Conservation (phyloP, 805 yeast genomes). For the Yamadazyma philogaea region DNA sequence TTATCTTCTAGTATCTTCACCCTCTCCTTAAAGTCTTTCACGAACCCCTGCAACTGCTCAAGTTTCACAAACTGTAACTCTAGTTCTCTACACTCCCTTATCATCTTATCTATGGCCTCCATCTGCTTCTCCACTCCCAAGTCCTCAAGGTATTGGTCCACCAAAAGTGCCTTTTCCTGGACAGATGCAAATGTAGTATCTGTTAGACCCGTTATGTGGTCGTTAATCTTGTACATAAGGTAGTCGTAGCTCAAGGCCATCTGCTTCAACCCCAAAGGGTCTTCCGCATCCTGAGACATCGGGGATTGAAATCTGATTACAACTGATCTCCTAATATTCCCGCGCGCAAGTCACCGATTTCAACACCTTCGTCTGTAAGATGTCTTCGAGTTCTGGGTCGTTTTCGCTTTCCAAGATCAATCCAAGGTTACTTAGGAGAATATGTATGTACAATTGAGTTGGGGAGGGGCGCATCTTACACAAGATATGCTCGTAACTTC, state of each 20-base stretch:
- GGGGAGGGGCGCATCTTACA: no score
- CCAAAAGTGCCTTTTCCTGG: constrained; percentile 27
- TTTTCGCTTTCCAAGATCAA: constrained; percentile 44
- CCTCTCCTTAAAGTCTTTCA: constrained; percentile 39
- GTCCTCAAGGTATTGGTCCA: constrained; percentile 24
- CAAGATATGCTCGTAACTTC: no score
- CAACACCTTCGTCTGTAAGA: not conserved
- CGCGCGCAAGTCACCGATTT: constrained; percentile 1
- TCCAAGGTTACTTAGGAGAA: constrained; percentile 45
- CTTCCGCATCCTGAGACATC: constrained; percentile 28
- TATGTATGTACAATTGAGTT: constrained; percentile 30
- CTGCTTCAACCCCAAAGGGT: constrained; percentile 60
- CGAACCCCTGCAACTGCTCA: constrained; percentile 45
- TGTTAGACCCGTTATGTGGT: constrained; percentile 48
- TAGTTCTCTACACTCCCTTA: constrained; percentile 46
- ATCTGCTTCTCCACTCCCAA: constrained; percentile 39
- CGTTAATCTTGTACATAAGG: constrained; percentile 58
- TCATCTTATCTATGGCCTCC: constrained; percentile 33
- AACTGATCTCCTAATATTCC: not conserved
- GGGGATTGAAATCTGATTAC: no score
- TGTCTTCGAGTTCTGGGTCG: constrained; percentile 18
- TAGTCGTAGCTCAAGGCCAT: constrained; percentile 64
- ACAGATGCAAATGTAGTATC: constrained; percentile 35
- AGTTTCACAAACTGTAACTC: constrained; percentile 53
- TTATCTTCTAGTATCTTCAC: constrained; percentile 31